These are phyloP conservation scores for Nitzschia sp. DNA, from an alignment of 108 stramenopile genomes.

Conservation along the genomic window DNA sequence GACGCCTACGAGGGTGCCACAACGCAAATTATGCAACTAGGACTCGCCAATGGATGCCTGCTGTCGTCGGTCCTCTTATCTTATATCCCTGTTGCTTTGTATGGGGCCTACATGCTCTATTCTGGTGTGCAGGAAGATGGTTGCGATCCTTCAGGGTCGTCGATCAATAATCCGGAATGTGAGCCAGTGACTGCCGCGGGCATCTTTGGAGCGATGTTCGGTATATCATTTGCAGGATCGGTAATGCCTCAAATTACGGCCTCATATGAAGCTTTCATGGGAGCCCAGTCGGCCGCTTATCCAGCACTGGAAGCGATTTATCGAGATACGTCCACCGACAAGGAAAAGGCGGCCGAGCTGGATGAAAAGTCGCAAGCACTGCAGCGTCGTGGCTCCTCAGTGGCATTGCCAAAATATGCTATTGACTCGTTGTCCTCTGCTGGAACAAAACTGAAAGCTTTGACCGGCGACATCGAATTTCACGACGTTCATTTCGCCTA, in stretches of 20 bases:
- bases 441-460: conserved; percentile 42
- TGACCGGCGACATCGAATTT: conserved; percentile 59
- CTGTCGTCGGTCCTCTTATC: conserved; percentile 30
- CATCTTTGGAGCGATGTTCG: conserved; percentile 56
- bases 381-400: conserved; percentile 13
- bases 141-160: conserved; percentile 59
- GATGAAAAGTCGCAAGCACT: conserved; percentile 18
- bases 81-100: conserved; percentile 38
- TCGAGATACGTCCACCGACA: conserved; percentile 12
- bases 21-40: conserved; percentile 25
- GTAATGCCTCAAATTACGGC: conserved; percentile 51
- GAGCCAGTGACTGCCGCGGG: conserved; percentile 30
- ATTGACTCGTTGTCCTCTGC: conserved; percentile 62
- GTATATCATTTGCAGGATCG: conserved; percentile 41
- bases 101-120: conserved; percentile 52
- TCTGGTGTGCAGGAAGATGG: conserved; percentile 34
- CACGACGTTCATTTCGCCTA: conserved; percentile 57
- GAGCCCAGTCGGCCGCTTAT: conserved; percentile 44
- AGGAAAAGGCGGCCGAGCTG: neutral
- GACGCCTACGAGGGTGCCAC: conserved; percentile 40
- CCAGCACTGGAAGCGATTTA: conserved; percentile 52
- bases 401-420: conserved; percentile 36
- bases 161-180: conserved; percentile 34
- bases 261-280: conserved; percentile 39
- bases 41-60: conserved; percentile 53